Evolutionary conservation across 116 monocot species (phyloP), one percentile per base, ranked within the genome.

Genomic region (Posidonia oceanica): DNA sequence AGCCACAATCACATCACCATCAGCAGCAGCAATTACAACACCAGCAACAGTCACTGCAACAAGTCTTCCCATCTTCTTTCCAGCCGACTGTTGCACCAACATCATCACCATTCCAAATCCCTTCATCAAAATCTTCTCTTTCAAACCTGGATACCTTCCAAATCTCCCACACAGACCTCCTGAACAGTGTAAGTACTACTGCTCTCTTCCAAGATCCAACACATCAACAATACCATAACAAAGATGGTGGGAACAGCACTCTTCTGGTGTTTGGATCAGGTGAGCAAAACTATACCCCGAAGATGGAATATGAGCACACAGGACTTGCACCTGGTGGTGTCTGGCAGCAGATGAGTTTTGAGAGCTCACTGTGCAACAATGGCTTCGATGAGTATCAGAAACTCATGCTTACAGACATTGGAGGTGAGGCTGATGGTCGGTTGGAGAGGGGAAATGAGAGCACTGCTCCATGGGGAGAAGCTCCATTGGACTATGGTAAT

Each of bases 1-100:
- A 80, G 64, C 39, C 75, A 0, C 71, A 76, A 8, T 67, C 76
- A 12, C 76, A 53, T 15, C 79, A 73, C 23, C 69, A 57, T 36
- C 11, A 40, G 8, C 29, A 64, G 17, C 74, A 37, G n/a, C 64
- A 64, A 39, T 39, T 39, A 6, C 67, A 67, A 62, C 14, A 8
- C 57, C 38, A 57, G 37, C 69, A 71, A 5, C 59, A 61, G 40
- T 61, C 20, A 3, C 72, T 61, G 15, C 66, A 66, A 18, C 74
- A 66, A 37, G 7, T 54, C 3, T 38, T 56, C 21, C 63, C 64
- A 12, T 56, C 56, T 54, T 40, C 41, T 21, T 42, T 40, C 54
- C 38, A 57, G 1, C 12, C 70, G 6, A 59, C n/a, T 57, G 11
- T 71, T 10, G 36, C 14, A n/a, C 14, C 72, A 63, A 8, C 74